These are phyloP conservation scores for Trichoderma asperellum DNA, from an alignment of 2,329 filamentous ascomycete species.

Conservation along the genomic window DNA sequence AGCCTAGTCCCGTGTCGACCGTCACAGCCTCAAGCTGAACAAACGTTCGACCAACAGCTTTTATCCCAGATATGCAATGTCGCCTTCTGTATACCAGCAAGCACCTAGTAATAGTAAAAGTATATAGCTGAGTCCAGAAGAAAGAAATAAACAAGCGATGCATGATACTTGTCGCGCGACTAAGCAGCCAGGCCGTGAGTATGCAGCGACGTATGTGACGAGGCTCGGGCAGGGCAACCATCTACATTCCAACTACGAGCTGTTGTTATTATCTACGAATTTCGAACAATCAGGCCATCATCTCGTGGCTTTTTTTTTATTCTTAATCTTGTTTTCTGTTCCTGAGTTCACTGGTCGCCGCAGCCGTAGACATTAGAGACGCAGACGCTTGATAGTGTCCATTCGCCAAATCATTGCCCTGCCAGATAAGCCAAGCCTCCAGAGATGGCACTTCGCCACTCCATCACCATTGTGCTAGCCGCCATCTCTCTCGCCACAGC, in stretches of 20 bases:
- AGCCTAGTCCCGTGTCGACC: background rate
- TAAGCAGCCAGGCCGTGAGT: background rate
- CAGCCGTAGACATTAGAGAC: background rate
- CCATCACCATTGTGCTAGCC: background rate
- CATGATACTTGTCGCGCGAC: background rate
- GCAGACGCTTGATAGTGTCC: no score
- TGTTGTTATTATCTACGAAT: background rate
- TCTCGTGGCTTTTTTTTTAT: background rate
- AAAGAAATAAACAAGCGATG: background rate
- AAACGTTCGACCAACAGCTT: background rate
- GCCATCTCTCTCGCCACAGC: background rate
- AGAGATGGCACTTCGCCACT: background rate
- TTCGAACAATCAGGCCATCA: background rate
- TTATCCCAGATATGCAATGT: background rate
- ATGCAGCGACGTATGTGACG: slow-evolving; percentile 18
- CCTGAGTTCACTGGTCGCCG: background rate
- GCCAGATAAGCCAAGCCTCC: background rate
- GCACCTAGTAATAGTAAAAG: background rate
- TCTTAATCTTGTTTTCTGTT: background rate
- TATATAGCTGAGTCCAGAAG: background rate
- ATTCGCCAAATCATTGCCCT: background rate
- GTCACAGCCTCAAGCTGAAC: background rate
- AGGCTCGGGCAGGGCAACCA: slow-evolving; percentile 5
- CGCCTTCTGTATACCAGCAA: background rate
- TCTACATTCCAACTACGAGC: slow-evolving; percentile 5